Base-by-base conservation (phyloP, 2,329 filamentous ascomycete species). In the Phaeoacremonium minimum region DNA sequence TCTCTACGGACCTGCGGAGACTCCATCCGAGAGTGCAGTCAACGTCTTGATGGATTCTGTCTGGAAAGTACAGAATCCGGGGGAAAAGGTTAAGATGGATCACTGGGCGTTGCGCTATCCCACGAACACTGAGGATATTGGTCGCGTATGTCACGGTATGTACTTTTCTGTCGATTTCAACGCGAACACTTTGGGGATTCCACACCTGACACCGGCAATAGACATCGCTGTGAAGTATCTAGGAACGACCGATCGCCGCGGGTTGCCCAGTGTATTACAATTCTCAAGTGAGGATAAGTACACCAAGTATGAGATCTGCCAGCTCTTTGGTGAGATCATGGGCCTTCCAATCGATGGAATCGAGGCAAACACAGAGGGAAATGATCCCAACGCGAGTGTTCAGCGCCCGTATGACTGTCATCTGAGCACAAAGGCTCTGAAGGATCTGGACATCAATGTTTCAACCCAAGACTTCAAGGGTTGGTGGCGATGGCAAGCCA, bases 291-390 rank as follows among this genome's bases (percentile, higher is more conserved):
- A 95, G 60, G 86, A 95, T 48, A 77, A 72, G 46, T 85, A 83
- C 69, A 95, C 89, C 32, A 95, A 95, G 66, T 94, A 90, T 58
- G 81, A 91, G 58, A 95, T 96, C 38, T 90, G 86, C 57, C 67
- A 87, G 61, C 64, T 74, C 8, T 82, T 95, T 53, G 84, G 80
- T 4, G 80, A 88, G 41, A 87, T 95, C 40, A 80, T 94, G 73
- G 87, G 83, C 1, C 56, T 94, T 37, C 73, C 84, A 9, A 68
- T 83, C 15, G 75, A 79, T 32, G 74, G 75, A 7, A 82, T 95
- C 58, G 71, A 77, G 50, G 67, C 83, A 8, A 83, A 87, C 50
- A 75, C 79, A 16, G 71, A 85, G 50, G 84, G 84, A 26, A 85
- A 85, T 56, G 83, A 87, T 45, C 79, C 82, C 6, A 80, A 77